phyloP scores from a whole-genome alignment of 768 basidiomycete genomes.

The Boletellus ananiceps region DNA sequence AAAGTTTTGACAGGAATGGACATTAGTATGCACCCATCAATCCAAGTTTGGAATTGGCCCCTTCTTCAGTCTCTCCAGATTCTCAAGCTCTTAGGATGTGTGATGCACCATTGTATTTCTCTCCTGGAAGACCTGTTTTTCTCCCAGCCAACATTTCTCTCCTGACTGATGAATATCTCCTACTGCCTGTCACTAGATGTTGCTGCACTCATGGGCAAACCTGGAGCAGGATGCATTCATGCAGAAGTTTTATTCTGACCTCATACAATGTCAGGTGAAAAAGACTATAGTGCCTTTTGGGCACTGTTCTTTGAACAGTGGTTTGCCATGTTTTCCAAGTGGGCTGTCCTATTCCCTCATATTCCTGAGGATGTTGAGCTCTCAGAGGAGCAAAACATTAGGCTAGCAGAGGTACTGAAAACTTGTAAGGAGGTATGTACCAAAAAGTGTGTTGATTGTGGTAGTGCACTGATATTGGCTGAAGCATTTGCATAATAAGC shows the following conservation, averaged over 20 bases:
- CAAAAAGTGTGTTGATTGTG: too few relatives aligned
- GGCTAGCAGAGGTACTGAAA: not conserved
- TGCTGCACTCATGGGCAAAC: not conserved
- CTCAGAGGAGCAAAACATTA: not conserved
- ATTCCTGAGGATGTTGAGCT: not conserved
- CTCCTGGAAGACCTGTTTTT: too few relatives aligned
- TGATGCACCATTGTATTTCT: too few relatives aligned
- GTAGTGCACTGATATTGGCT: not conserved
- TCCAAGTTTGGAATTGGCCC: too few relatives aligned
- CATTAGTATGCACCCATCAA: too few relatives aligned
- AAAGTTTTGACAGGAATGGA: too few relatives aligned
- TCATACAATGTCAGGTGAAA: not conserved
- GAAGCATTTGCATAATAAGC: slow-evolving; percentile 3
- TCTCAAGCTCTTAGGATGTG: too few relatives aligned
- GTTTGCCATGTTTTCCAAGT: not conserved
- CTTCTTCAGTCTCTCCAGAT: too few relatives aligned
- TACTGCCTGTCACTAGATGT: too few relatives aligned
- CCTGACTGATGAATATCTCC: too few relatives aligned
- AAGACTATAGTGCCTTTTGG: not conserved
- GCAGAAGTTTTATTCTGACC: not conserved
- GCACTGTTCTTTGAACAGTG: not conserved
- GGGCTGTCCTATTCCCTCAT: not conserved
- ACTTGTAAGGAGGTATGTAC: not conserved
- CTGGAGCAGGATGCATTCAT: not conserved
- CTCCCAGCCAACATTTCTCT: too few relatives aligned